Base-by-base conservation (phyloP, 2,329 filamentous ascomycete genomes). In the Colletotrichum aenigma region DNA sequence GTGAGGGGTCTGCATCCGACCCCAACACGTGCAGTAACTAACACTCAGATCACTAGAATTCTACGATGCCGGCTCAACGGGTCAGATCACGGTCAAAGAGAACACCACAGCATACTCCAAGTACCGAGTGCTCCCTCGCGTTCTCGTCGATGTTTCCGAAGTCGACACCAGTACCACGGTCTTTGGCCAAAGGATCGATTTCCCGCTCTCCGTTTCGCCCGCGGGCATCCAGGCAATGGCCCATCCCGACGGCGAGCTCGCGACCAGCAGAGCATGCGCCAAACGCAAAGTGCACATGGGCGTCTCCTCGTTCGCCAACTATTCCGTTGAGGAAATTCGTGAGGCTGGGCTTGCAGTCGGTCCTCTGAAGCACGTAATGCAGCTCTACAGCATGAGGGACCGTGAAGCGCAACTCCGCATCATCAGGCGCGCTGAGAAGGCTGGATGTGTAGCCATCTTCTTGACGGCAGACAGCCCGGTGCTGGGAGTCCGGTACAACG, bases 161-260 rank as follows among this genome's bases (percentile, higher is more conserved):
- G 36, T 28, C 21, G 61, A 65, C 1, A 43, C 61, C 5, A 18
- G n/a, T n/a, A 43, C 36, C 21, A 38, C 34, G 8, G 13, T 30
- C 10, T 65, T 65, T 24, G 77, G 78, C 2, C 71, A 34, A 65
- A 79, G 85, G 80, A 85, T 88, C 67, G 80, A 84, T 3, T 81
- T 90, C 7, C 89, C 89, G 0, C 81, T 91, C 15, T 89, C 89
- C 24, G 88, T 91, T 62, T 86, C 87, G 21, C 89, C 89, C 0
- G 87, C 89, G 2, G 89, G 89, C 8, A 89, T 90, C 81, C 89
- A 91, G 70, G 84, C 86, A 38, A 83, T 91, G n/a, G 89, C 88
- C 3, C 89, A 91, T 77, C 82, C 84, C 0, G 88, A 90, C 52
- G 89, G 89, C 10, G 89, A 91, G 77, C 72, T 87, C 4, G 89